A percentile compares a stretch with the other conserved stretches of the same genome.
These are phyloP conservation scores for Suillus spraguei DNA, from an alignment of 768 basidiomycete genomes.

Conservation along the genomic window DNA sequence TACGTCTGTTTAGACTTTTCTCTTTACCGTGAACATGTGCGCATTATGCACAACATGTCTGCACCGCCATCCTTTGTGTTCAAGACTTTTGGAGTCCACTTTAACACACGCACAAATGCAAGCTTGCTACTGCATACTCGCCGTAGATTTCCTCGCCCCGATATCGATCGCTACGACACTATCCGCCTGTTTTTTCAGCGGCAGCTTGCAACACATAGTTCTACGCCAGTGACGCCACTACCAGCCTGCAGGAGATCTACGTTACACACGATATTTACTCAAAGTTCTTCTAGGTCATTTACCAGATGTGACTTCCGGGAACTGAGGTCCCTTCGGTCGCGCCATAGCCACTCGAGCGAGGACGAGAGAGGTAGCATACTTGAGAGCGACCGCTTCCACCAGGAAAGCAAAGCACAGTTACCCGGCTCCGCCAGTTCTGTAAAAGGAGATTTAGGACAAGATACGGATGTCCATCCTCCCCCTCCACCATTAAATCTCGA, in stretches of 20 bases:
- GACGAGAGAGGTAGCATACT: neutral
- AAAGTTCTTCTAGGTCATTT: neutral
- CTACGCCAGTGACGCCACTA: constrained; percentile 2
- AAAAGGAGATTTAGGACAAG: neutral
- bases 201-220: constrained; percentile 24
- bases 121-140: constrained; percentile 27
- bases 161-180: constrained; percentile 57
- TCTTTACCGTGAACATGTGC: neutral
- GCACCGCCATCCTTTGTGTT: constrained; percentile 8
- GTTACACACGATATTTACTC: neutral
- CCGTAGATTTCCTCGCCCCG: constrained; percentile 27
- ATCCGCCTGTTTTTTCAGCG: constrained; percentile 61
- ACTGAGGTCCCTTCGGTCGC: constrained; percentile 6
- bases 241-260: constrained; percentile 1
- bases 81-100: constrained; percentile 9
- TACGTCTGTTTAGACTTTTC: neutral
- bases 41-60: constrained; percentile 14
- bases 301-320: neutral
- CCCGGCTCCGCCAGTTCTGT: constrained; percentile 11
- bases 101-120: constrained; percentile 9
- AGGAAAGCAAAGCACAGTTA: constrained; percentile 10
- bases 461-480: constrained; percentile 9
- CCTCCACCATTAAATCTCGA: constrained; percentile 48
- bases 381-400: constrained; percentile 5
- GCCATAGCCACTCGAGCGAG: constrained; percentile 19